Conservation (phyloP, 768 basidiomycete species). For the Suillus cothurnatus region DNA sequence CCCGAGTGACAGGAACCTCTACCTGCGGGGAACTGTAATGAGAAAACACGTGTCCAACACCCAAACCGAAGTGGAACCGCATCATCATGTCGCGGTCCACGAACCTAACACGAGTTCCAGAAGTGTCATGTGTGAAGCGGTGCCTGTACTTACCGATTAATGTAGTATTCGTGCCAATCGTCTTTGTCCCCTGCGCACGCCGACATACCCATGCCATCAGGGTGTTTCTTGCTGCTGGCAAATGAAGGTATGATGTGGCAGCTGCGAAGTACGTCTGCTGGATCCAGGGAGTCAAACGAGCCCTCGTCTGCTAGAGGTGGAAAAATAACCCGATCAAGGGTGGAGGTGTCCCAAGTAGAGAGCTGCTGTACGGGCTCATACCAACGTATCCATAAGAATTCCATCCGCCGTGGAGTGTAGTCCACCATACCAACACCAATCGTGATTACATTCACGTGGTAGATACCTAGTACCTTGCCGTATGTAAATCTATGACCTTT, state of each 20-base stretch:
- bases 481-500: neutral
- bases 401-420: neutral
- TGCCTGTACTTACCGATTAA: neutral
- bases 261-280: neutral
- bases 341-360: neutral
- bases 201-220: neutral
- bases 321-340: neutral
- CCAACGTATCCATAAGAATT: constrained; percentile 8
- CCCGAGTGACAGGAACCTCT: too few relatives aligned
- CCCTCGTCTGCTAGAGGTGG: neutral
- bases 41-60: too few relatives aligned
- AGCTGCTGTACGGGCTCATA: neutral
- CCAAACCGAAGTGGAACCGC: too few relatives aligned
- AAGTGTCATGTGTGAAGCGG: too few relatives aligned
- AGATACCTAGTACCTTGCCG: constrained; percentile 8
- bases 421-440: neutral
- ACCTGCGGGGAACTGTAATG: too few relatives aligned
- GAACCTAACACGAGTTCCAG: too few relatives aligned
- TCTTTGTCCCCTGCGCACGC: neutral
- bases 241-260: constrained; percentile 10
- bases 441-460: neutral
- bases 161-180: neutral
- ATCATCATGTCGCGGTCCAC: too few relatives aligned
- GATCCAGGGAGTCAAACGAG: constrained; percentile 10
- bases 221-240: neutral